phyloP scores from a whole-genome alignment of 2,329 filamentous ascomycete genomes.

The Geosmithia morbida region DNA sequence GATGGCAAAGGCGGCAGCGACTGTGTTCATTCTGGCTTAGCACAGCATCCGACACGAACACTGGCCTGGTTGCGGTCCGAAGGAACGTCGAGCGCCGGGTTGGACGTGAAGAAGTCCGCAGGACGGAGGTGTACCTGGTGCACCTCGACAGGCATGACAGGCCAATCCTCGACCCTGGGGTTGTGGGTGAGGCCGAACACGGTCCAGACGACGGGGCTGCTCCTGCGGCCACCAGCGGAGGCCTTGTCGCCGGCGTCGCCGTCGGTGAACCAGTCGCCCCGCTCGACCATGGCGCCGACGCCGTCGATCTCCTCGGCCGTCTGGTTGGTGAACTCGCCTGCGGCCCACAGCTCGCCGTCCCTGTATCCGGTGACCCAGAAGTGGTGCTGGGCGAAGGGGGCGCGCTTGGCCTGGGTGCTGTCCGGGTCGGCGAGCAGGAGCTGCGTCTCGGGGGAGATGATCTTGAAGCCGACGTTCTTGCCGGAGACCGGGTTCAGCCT shows the following conservation, averaged over 20 bases:
- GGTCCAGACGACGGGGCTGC: slow-evolving; percentile 27
- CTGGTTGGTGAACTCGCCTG: slow-evolving; percentile 36
- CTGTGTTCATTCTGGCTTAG: too few relatives aligned
- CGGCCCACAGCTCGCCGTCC: slow-evolving; percentile 34
- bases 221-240: slow-evolving; percentile 9
- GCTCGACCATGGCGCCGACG: slow-evolving; percentile 28
- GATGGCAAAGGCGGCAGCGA: too few relatives aligned
- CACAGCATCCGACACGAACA: slow-evolving; percentile 22
- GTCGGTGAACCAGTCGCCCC: slow-evolving; percentile 29
- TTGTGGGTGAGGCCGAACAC: slow-evolving; percentile 34
- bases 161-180: slow-evolving; percentile 33
- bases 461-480: slow-evolving; percentile 34
- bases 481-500: slow-evolving; percentile 31
- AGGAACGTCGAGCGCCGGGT: slow-evolving; percentile 29
- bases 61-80: slow-evolving; percentile 19
- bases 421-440: slow-evolving; percentile 28
- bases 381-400: slow-evolving; percentile 28
- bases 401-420: slow-evolving; percentile 26
- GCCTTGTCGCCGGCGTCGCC: slow-evolving; percentile 3
- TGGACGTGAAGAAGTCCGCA: slow-evolving; percentile 28
- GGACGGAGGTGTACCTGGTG: slow-evolving; percentile 29
- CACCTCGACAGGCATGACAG: slow-evolving; percentile 34
- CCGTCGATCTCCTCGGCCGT: slow-evolving; percentile 26
- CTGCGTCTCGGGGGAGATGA: slow-evolving; percentile 28
- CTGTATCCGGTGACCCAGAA: slow-evolving; percentile 33